phyloP scores from a whole-genome alignment of 2,329 filamentous ascomycete species.

The Diaporthe citri region DNA sequence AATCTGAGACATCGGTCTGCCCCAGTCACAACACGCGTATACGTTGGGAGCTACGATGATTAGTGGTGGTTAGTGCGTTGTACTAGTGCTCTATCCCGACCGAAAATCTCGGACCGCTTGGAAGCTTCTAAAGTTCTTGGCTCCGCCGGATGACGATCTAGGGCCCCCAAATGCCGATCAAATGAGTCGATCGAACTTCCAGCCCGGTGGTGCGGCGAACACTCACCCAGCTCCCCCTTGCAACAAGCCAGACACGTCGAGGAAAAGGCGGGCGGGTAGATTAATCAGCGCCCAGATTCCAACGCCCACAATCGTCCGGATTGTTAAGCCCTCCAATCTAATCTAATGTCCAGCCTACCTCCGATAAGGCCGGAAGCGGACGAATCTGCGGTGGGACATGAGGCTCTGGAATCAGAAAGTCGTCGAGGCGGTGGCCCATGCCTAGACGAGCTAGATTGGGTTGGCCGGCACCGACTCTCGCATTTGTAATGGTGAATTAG shows the following conservation, averaged over 20 bases:
- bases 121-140: conserved; percentile 1
- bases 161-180: conserved; percentile 12
- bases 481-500: conserved; percentile 21
- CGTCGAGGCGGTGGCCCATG: background rate
- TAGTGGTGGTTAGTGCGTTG: background rate
- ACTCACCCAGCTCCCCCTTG: background rate
- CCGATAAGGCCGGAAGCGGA: conserved; percentile 18
- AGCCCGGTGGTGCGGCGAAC: background rate
- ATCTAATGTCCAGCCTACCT: conserved; percentile 23
- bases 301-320: background rate
- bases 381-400: conserved; percentile 1
- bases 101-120: conserved; percentile 13
- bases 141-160: conserved; percentile 13
- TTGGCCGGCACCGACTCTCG: conserved; percentile 3
- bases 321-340: conserved; percentile 9
- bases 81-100: conserved; percentile 17
- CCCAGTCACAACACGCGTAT: background rate
- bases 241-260: background rate
- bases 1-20: background rate
- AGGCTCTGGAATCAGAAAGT: background rate
- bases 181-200: background rate
- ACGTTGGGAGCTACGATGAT: background rate
- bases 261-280: background rate
- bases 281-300: conserved; percentile 25
- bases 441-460: conserved; percentile 10